phyloP scores from a whole-genome alignment of 2,329 filamentous ascomycete species.

The Lachnellula arida region DNA sequence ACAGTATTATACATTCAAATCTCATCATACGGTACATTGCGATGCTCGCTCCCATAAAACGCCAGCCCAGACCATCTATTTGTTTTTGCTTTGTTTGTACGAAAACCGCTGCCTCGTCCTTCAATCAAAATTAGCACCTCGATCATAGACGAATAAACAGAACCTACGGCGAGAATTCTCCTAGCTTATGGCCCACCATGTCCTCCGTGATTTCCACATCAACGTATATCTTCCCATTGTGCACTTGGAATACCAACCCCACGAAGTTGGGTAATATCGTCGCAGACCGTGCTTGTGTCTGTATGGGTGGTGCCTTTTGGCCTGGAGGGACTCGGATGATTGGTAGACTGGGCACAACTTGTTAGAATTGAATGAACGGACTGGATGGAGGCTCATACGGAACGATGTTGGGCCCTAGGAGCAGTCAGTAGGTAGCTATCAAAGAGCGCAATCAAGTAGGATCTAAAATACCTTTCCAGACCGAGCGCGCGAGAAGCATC shows the following conservation, averaged over 20 bases:
- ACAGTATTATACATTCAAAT: conserved; percentile 1
- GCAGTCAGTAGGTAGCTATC: conserved; percentile 23
- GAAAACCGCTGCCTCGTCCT: conserved; percentile 65
- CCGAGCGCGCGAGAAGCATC: conserved; percentile 56
- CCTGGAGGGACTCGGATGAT: conserved; percentile 46
- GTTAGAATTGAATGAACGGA: conserved; percentile 32
- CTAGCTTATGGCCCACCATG: conserved; percentile 73
- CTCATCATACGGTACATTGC: conserved; percentile 2
- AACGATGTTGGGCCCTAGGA: conserved; percentile 62
- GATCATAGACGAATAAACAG: neutral
- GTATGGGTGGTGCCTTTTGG: conserved; percentile 56
- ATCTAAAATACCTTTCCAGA: conserved; percentile 64
- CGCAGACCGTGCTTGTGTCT: conserved; percentile 64
- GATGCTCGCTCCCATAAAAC: conserved; percentile 10
- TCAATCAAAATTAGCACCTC: conserved; percentile 10
- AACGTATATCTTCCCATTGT: conserved; percentile 67
- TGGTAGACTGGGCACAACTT: conserved; percentile 40
- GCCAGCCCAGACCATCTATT: conserved; percentile 22
- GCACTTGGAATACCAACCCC: conserved; percentile 63
- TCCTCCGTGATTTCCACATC: conserved; percentile 69
- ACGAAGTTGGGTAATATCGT: conserved; percentile 72
- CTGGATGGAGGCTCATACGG: conserved; percentile 47
- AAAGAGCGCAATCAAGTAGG: neutral
- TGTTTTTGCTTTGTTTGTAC: conserved; percentile 70
- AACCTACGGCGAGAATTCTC: conserved; percentile 65